phyloP scores from a whole-genome alignment of 495 filamentous ascomycete genomes.

The Lasiosphaeriaceae sp. region DNA sequence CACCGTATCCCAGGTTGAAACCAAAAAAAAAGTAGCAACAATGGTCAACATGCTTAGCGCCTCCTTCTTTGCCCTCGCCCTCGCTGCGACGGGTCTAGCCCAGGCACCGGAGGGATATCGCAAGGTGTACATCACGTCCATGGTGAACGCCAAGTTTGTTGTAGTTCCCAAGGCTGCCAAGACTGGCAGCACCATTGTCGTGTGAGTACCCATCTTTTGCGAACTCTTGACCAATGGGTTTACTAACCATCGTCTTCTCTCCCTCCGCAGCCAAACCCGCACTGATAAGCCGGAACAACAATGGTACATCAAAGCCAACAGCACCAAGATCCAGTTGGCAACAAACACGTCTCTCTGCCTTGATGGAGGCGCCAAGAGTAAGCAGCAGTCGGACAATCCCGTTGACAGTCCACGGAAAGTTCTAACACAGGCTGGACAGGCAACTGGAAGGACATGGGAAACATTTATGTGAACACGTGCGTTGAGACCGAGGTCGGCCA shows the following conservation, averaged over 20 bases:
- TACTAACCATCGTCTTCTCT: too few relatives aligned
- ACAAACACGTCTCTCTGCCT: constrained; percentile 41
- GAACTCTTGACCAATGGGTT: too few relatives aligned
- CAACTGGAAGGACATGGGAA: constrained; percentile 53
- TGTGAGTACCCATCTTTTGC: constrained; percentile 29
- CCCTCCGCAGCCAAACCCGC: constrained; percentile 33
- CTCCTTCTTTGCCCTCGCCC: constrained; percentile 35
- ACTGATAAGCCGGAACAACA: constrained; percentile 42
- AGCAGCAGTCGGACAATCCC: too few relatives aligned
- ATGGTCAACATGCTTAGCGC: constrained; percentile 36
- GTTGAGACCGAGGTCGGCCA: constrained; percentile 36
- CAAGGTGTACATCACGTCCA: constrained; percentile 49
- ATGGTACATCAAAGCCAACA: constrained; percentile 45
- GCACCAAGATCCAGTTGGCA: constrained; percentile 43
- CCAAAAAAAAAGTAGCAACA: not conserved
- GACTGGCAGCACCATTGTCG: constrained; percentile 35
- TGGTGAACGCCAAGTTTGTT: constrained; percentile 47
- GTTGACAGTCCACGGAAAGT: too few relatives aligned
- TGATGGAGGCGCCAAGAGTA: constrained; percentile 46
- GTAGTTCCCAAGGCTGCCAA: constrained; percentile 39
- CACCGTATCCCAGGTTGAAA: not conserved
- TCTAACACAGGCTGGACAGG: constrained; percentile 16
- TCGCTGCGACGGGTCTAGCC: constrained; percentile 44
- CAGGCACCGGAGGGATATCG: constrained; percentile 42
- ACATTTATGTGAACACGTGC: constrained; percentile 41